phyloP scores from a whole-genome alignment of 2,329 filamentous ascomycete genomes.

The Ophiosphaerella korrae region DNA sequence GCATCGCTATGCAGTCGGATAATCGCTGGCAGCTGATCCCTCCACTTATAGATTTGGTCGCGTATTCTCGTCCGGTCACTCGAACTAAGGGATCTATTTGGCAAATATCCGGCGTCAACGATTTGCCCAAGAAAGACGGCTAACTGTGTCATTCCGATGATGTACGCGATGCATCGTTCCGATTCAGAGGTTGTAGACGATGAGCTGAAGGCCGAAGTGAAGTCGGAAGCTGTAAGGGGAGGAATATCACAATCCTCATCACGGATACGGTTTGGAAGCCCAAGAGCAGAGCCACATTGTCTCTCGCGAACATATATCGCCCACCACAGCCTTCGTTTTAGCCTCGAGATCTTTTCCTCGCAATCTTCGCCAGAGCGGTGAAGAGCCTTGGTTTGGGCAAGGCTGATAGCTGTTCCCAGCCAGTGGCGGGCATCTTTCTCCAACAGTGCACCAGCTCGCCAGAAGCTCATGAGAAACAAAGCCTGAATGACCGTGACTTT shows the following conservation, averaged over 20 bases:
- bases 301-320: slow-evolving; percentile 59
- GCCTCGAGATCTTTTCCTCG: slow-evolving; percentile 37
- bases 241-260: slow-evolving; percentile 57
- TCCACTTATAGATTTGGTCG: slow-evolving; percentile 49
- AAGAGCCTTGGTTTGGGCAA: slow-evolving; percentile 57
- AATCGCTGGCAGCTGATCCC: slow-evolving; percentile 41
- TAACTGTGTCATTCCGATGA: slow-evolving; percentile 47
- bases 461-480: slow-evolving; percentile 62
- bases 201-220: slow-evolving; percentile 40
- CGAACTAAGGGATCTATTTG: slow-evolving; percentile 22
- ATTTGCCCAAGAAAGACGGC: slow-evolving; percentile 47
- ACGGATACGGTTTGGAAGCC: slow-evolving; percentile 54
- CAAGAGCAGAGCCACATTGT: slow-evolving; percentile 54
- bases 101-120: slow-evolving; percentile 46
- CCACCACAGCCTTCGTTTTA: slow-evolving; percentile 61
- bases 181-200: slow-evolving; percentile 34
- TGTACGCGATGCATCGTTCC: slow-evolving; percentile 41
- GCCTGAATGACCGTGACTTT: slow-evolving; percentile 58
- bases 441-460: slow-evolving; percentile 54
- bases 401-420: slow-evolving; percentile 54
- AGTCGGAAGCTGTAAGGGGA: slow-evolving; percentile 46
- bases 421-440: slow-evolving; percentile 47
- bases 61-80: slow-evolving; percentile 25
- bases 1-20: slow-evolving; percentile 43
- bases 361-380: slow-evolving; percentile 43